Percentiles rank a stretch among this genome's conserved stretches.
Evolutionary conservation across 805 yeast genomes (phyloP).

Genomic region (Millerozyma acaciae): DNA sequence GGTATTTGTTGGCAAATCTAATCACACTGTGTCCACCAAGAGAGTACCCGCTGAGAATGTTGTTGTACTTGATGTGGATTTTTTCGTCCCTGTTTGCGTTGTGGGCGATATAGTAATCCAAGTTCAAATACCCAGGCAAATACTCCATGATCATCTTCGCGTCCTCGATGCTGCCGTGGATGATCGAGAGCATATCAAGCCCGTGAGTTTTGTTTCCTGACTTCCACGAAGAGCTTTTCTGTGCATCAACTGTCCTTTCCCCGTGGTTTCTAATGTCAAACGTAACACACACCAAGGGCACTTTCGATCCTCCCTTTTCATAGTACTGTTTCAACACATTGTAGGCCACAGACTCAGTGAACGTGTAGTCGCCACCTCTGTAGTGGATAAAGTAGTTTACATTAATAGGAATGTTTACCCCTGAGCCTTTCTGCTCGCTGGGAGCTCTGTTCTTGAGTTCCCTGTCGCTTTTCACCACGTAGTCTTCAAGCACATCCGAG

Average conservation of each 20-base stretch:
- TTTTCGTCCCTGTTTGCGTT: constrained; percentile 12
- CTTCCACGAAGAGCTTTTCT: constrained; percentile 42
- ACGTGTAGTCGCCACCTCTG: constrained; percentile 35
- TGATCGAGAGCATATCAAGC: constrained; percentile 43
- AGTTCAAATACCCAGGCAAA: constrained; percentile 38
- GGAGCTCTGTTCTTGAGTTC: constrained; percentile 5
- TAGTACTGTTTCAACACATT: constrained; percentile 27
- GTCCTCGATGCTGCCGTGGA: constrained; percentile 48
- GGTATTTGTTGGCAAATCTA: constrained; percentile 37
- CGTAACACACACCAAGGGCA: constrained; percentile 44
- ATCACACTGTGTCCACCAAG: constrained; percentile 58
- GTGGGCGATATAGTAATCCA: constrained; percentile 23
- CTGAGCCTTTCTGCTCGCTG: constrained; percentile 1
- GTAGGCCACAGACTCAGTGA: constrained; percentile 39
- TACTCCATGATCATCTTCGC: constrained; percentile 40
- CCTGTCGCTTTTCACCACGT: constrained; percentile 17
- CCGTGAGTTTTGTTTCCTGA: constrained; percentile 49
- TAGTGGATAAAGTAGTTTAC: constrained; percentile 48
- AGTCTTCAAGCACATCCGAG: constrained; percentile 22
- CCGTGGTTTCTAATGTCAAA: constrained; percentile 61
- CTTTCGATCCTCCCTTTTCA: constrained; percentile 13
- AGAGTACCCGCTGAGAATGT: constrained; percentile 48
- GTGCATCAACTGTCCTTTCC: constrained; percentile 31
- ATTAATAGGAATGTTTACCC: constrained; percentile 27
- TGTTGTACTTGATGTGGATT: constrained; percentile 23